These are phyloP conservation scores for Ploettnerulaceae sp. DNA, from an alignment of 2,329 filamentous ascomycete genomes.

Conservation along the genomic window DNA sequence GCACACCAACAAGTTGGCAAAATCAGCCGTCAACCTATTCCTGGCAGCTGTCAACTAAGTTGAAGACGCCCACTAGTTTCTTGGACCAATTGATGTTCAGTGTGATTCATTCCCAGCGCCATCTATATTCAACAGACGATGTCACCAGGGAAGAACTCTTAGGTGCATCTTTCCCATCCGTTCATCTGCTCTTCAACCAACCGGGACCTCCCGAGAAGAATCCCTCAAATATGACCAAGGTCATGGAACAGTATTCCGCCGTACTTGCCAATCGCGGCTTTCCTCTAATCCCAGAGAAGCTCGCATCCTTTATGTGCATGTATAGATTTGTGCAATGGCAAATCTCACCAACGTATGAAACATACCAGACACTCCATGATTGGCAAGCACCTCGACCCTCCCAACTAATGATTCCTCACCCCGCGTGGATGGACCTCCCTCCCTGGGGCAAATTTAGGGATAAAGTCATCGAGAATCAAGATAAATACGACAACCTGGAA, in stretches of 20 bases:
- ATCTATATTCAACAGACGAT: conserved; percentile 21
- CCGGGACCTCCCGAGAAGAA: conserved; percentile 19
- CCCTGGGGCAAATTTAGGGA: conserved; percentile 31
- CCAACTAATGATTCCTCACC: conserved; percentile 28
- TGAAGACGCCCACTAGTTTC: conserved; percentile 28
- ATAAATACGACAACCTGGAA: conserved; percentile 26
- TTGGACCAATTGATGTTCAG: conserved; percentile 30
- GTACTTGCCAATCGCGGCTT: conserved; percentile 28
- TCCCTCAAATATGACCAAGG: conserved; percentile 23
- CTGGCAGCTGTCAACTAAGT: conserved; percentile 33
- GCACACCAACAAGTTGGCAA: conserved; percentile 27
- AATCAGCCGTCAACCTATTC: conserved; percentile 30
- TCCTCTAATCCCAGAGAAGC: conserved; percentile 28
- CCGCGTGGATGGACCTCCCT: conserved; percentile 32
- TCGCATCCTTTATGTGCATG: conserved; percentile 33
- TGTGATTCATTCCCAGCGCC: conserved; percentile 29
- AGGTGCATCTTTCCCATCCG: conserved; percentile 26
- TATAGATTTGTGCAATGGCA: conserved; percentile 32
- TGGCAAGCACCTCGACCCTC: conserved; percentile 27
- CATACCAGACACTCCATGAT: conserved; percentile 25
- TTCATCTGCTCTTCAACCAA: conserved; percentile 29
- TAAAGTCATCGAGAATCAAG: conserved; percentile 29
- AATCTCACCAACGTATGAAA: conserved; percentile 26
- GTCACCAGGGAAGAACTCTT: conserved; percentile 21
- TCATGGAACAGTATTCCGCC: conserved; percentile 28